Conservation (phyloP, 352 stramenopile species). For the Phytophthora tubulina region DNA sequence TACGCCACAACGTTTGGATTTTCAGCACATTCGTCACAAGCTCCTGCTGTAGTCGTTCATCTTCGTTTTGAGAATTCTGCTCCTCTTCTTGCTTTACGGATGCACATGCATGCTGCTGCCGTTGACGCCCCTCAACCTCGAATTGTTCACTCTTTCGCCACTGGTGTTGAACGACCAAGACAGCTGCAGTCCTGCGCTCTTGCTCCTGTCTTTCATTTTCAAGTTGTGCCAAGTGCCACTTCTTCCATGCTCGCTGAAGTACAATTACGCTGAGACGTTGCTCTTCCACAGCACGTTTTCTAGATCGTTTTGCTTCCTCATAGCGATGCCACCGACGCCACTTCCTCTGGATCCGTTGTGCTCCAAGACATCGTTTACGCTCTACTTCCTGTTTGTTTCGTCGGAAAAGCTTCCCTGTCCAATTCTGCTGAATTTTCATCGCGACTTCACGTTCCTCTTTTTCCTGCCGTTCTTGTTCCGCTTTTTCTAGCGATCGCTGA, state of each 20-base stretch:
- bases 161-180: conserved; percentile 11
- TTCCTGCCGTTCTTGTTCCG: conserved; percentile 1
- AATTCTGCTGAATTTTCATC: conserved; percentile 23
- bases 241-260: conserved; percentile 18
- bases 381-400: conserved; percentile 16
- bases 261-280: conserved; percentile 9
- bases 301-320: conserved; percentile 1
- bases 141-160: conserved; percentile 14
- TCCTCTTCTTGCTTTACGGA: not conserved
- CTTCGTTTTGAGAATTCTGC: conserved; percentile 3
- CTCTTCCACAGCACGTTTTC: not conserved
- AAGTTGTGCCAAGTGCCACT: not conserved
- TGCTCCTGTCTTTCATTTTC: conserved; percentile 8
- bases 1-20: conserved; percentile 30
- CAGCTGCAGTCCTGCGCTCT: not conserved
- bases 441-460: conserved; percentile 19
- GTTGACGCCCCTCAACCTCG: not conserved
- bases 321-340: conserved; percentile 11
- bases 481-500: conserved; percentile 3
- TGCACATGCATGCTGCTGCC: conserved; percentile 15
- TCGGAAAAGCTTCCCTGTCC: conserved; percentile 10
- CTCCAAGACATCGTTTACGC: conserved; percentile 14
- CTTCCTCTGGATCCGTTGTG: conserved; percentile 7
- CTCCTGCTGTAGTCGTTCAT: conserved; percentile 15
- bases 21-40: conserved; percentile 16